phyloP scores from a whole-genome alignment of 139 green algal species.

The Chlamydomonas sphaeroides region DNA sequence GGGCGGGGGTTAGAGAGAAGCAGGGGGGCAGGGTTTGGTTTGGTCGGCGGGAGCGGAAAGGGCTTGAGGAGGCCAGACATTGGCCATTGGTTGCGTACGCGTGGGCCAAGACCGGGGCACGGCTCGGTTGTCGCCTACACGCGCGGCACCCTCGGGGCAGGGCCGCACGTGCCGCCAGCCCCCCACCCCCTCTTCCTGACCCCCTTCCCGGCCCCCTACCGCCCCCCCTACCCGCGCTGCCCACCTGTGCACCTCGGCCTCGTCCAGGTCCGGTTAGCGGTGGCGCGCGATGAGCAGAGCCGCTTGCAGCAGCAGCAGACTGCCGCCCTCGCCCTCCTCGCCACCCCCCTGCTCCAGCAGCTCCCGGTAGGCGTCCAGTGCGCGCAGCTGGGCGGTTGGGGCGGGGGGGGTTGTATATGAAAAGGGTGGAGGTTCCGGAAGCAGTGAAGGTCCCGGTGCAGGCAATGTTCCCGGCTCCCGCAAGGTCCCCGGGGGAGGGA shows the following conservation, averaged over 20 bases:
- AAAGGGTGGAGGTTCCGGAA: no score
- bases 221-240: neutral
- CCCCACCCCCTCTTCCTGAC: no score
- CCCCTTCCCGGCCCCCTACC: no score
- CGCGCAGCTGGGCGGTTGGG: constrained; percentile 2
- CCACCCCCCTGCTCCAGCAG: neutral
- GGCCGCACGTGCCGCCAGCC: neutral
- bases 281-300: constrained; percentile 31
- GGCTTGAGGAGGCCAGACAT: no score
- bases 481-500: no score
- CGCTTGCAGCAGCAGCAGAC: constrained; percentile 2
- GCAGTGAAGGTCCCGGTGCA: no score
- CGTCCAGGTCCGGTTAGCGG: constrained; percentile 24
- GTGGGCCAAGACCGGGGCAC: no score
- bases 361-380: constrained; percentile 11
- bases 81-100: neutral
- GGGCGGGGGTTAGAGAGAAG: no score
- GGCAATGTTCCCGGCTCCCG: no score
- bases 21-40: no score
- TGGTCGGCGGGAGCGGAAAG: neutral
- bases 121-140: neutral
- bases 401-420: no score
- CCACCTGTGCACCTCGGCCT: neutral
- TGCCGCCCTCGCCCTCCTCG: neutral
- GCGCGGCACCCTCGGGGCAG: neutral